Conservation (phyloP, 2,329 filamentous ascomycete species). For the Alternaria sp. region DNA sequence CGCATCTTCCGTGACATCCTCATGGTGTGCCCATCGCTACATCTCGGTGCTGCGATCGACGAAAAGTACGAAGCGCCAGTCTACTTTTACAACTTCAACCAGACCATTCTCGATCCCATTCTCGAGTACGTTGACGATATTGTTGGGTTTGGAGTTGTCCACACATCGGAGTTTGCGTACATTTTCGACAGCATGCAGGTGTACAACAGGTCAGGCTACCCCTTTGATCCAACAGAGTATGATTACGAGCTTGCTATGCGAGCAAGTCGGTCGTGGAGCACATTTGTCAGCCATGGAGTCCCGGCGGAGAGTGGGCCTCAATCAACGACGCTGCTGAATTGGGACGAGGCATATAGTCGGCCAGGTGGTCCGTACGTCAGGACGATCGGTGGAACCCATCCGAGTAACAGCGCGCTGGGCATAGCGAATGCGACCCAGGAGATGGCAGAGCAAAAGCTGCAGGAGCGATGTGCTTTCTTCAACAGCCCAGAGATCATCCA, state of each 20-base stretch:
- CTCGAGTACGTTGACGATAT: slow-evolving; percentile 46
- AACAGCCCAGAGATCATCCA: slow-evolving; percentile 56
- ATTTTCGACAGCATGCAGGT: slow-evolving; percentile 55
- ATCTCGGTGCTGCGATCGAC: slow-evolving; percentile 53
- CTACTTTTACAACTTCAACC: slow-evolving; percentile 63
- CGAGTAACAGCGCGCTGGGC: slow-evolving; percentile 55
- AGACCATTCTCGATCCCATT: slow-evolving; percentile 60
- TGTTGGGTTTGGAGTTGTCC: slow-evolving; percentile 57
- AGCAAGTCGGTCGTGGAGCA: slow-evolving; percentile 59
- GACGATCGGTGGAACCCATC: slow-evolving; percentile 54
- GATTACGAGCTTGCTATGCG: slow-evolving; percentile 55
- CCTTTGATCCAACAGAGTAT: slow-evolving; percentile 41
- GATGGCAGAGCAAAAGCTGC: slow-evolving; percentile 52
- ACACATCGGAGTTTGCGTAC: slow-evolving; percentile 64
- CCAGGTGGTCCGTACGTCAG: slow-evolving; percentile 31
- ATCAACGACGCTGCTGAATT: slow-evolving; percentile 36
- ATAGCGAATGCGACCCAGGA: slow-evolving; percentile 41
- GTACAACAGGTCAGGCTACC: slow-evolving; percentile 53
- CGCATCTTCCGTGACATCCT: slow-evolving; percentile 62
- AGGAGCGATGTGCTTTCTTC: slow-evolving; percentile 59
- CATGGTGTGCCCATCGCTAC: slow-evolving; percentile 60
- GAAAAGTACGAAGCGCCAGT: slow-evolving; percentile 49
- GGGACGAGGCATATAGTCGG: slow-evolving; percentile 50
- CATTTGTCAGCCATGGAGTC: slow-evolving; percentile 54
- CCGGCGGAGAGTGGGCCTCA: slow-evolving; percentile 25